phyloP scores from a whole-genome alignment of 495 filamentous ascomycete species.

The Wilcoxina mikolae region DNA sequence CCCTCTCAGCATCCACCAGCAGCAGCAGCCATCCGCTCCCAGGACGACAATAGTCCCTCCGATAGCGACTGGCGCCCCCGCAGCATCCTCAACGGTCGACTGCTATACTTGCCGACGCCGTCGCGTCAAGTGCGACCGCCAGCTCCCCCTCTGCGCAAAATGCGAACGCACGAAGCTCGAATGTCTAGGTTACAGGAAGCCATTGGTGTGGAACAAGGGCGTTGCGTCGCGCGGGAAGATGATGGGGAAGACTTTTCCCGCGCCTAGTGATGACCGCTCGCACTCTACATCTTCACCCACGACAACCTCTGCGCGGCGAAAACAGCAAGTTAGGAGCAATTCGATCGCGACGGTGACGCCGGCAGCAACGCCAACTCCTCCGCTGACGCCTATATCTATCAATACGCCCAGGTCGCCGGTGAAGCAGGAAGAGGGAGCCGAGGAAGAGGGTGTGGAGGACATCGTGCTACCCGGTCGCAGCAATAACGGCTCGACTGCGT shows the following conservation, averaged over 20 bases:
- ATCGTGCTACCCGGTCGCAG: too few relatives aligned
- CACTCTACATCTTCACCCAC: conserved; percentile 3
- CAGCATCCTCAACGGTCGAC: conserved; percentile 12
- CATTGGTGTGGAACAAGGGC: conserved; percentile 32
- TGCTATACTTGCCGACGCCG: conserved; percentile 33
- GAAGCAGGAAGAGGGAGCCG: neutral
- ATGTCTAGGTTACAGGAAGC: conserved; percentile 32
- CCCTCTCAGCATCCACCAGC: neutral
- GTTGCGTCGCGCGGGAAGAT: conserved; percentile 33
- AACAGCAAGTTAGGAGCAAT: neutral
- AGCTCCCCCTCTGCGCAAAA: conserved; percentile 30
- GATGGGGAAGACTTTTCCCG: conserved; percentile 33
- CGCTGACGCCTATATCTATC: neutral
- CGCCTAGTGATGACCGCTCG: conserved; percentile 8
- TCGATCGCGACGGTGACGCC: neutral
- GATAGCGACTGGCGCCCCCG: neutral
- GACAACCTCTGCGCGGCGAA: neutral
- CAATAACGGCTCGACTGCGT: neutral
- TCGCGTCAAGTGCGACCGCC: conserved; percentile 31
- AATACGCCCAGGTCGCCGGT: neutral
- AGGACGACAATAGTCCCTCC: neutral
- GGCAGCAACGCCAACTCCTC: neutral
- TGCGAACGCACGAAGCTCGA: conserved; percentile 27
- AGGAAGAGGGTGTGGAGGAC: neutral
- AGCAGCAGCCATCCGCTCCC: neutral